Evolutionary conservation across 192 early-diverging fungal genomes (phyloP), one percentile per base, ranked within the genome.

Genomic region (Backusella australiensis): DNA sequence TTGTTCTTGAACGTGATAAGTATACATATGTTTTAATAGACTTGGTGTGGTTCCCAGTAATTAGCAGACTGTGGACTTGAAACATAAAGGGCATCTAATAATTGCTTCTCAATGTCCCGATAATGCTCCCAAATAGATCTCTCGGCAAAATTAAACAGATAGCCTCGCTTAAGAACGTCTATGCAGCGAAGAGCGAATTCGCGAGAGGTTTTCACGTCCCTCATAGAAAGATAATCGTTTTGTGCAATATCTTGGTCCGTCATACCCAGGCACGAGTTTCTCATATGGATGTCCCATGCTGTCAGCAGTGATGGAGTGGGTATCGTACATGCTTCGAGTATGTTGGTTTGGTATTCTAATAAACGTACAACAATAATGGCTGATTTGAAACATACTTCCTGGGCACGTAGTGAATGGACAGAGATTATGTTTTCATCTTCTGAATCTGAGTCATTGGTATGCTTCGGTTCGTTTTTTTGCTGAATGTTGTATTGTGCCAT

Each of bases 211-310:
- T 68, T 34, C 12, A 73, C 67, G 0, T 68, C 68, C 2, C 53
- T 32, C 8, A 36, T n/a, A 2, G 67, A 21, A 0, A 78, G 4
- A 8, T 52, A 42, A 11, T 44, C 67, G 34, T 53, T 52, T 6
- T 67, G 34, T 29, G 34, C 12, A 21, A 63, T 44, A 4, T 74
- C 72, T 8, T 34, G 11, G 1, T 52, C 38, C 17, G 63, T 29
- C 36, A 73, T 71, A 23, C 77, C 77, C 26, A 78, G 15, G 2
- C 69, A 73, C 3, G 77, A 29, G 36, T 78, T 78, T 34, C 73
- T 35, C 36, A 78, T 39, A 1, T 69, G 67, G 2, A 74, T 69
- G 63, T 78, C 77, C 77, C 77, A 78, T 41, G 73, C 73, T 35
- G 42, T 34, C 14, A 69, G 0, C 14, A 78, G 46, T 3, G 41